Evolutionary conservation across 805 yeast genomes (phyloP), one percentile per base, ranked within the genome.

Genomic region (Candida quercuum): DNA sequence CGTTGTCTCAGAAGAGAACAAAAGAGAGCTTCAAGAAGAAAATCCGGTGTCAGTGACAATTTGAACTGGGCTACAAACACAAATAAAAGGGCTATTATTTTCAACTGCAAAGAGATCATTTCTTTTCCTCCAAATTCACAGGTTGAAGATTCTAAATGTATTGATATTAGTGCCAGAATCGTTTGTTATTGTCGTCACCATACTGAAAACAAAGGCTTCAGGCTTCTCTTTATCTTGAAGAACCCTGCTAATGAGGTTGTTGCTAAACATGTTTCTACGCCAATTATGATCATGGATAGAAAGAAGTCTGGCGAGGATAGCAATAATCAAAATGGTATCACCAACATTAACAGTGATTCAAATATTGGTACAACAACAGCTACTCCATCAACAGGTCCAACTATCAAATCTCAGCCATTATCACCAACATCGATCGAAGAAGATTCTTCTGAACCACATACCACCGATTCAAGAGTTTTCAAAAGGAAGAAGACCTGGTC

Each of bases 141-240:
- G 9, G 31, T 28, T 13, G 41, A 55, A n/a, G 47, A 49, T 32
- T 56, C 59, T 13, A 66, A 64, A 32, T 53, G 51, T 25, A 51
- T 76, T 15, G 77, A 72, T 35, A 56, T 78, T 5, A 74, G 76
- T 16, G 66, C 96, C 18, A 76, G 99, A 60, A 77, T 93, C 29
- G 91, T 91, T 9, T 91, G 99, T 61, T 91, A 93, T 59, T 93
- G 98, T 63, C 77, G 98, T 47, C 99, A 93, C 61, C 99, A 93
- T 61, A 78, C 79, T 47, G 96, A 89, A 45, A 67, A 80, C n/a
- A 72, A 72, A 28, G 99, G 99, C 2, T 91, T 89, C 66, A 78
- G 76, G 52, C 64, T 85, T 28, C 61, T 86, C 32, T 76, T 86
- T 44, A 75, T 83, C 3, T 54, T 91, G 35, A 80, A 76, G 43